Percentiles rank a stretch among this genome's conserved stretches.
Evolutionary conservation across 2,329 filamentous ascomycete genomes (phyloP).

Genomic region (Ophiocordyceps camponoti-floridani): DNA sequence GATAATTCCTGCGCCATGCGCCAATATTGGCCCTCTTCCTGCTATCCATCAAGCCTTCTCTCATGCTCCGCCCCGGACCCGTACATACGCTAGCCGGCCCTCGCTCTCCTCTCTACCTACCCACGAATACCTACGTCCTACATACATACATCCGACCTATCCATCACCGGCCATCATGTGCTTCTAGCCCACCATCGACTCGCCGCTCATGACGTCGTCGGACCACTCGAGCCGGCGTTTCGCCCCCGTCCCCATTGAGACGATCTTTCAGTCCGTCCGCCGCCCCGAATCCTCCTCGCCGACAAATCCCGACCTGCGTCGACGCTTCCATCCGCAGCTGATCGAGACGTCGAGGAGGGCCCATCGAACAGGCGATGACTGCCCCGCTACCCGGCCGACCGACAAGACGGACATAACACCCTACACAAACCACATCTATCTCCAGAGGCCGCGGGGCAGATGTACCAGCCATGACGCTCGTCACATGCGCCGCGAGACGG

Average conservation of each 20-base stretch:
- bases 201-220: constrained; percentile 16
- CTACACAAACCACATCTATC: constrained; percentile 43
- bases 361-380: constrained; percentile 45
- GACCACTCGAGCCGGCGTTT: constrained; percentile 38
- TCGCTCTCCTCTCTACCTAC: background rate
- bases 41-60: too few relatives aligned
- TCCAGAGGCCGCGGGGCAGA: constrained; percentile 16
- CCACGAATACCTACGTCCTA: too few relatives aligned
- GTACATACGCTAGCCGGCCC: background rate
- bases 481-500: constrained; percentile 41
- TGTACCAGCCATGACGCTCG: constrained; percentile 13
- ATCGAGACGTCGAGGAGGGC: constrained; percentile 64
- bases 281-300: constrained; percentile 20
- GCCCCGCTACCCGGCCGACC: constrained; percentile 41
- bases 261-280: constrained; percentile 43
- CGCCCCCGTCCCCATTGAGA: constrained; percentile 54
- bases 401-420: constrained; percentile 59
- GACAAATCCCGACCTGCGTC: constrained; percentile 19
- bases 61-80: too few relatives aligned
- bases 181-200: background rate
- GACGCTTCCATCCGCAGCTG: constrained; percentile 57
- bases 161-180: background rate
- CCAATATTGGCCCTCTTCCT: background rate
- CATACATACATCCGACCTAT: background rate
- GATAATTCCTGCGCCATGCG: background rate